Evolutionary conservation across 2,329 filamentous ascomycete genomes (phyloP).

Genomic region (Curvularia sp.): DNA sequence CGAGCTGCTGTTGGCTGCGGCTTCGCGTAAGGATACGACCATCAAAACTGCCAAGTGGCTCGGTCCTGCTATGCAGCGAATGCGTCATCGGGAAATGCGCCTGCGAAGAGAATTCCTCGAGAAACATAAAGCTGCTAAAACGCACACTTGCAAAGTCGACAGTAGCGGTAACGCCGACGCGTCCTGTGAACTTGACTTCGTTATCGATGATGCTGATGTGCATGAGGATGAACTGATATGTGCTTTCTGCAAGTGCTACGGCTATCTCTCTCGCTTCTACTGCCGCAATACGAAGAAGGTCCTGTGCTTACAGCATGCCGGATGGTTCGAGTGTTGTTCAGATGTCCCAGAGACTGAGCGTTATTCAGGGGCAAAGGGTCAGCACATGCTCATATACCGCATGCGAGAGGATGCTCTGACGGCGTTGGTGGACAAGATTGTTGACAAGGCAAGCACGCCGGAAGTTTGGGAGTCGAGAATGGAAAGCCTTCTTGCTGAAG

Average conservation of each 20-base stretch:
- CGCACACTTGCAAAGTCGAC: conserved; percentile 54
- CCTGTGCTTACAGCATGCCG: conserved; percentile 83
- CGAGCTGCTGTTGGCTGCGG: conserved; percentile 89
- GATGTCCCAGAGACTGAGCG: conserved; percentile 70
- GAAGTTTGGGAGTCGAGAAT: conserved; percentile 92
- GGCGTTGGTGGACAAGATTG: conserved; percentile 73
- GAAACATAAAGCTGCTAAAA: conserved; percentile 63
- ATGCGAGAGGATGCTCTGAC: conserved; percentile 75
- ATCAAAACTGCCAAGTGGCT: conserved; percentile 97
- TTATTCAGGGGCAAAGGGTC: conserved; percentile 60
- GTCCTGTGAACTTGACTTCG: conserved; percentile 42
- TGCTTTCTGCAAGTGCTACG: conserved; percentile 88
- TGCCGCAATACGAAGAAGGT: conserved; percentile 83
- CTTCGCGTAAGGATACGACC: conserved; percentile 73
- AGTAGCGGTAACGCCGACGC: conserved; percentile 57
- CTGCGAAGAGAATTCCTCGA: conserved; percentile 73
- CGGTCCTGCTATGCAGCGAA: conserved; percentile 81
- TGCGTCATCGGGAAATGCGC: conserved; percentile 74
- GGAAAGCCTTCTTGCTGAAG: conserved; percentile 81
- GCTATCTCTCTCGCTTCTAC: conserved; percentile 88
- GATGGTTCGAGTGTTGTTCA: conserved; percentile 77
- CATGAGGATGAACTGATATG: conserved; percentile 94
- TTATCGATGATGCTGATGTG: conserved; percentile 69
- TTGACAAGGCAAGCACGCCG: conserved; percentile 84
- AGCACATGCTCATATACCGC: conserved; percentile 79